Percentiles rank a stretch among this genome's conserved stretches.
phyloP scores from a whole-genome alignment of 805 yeast species.

The Millerago galiae region DNA sequence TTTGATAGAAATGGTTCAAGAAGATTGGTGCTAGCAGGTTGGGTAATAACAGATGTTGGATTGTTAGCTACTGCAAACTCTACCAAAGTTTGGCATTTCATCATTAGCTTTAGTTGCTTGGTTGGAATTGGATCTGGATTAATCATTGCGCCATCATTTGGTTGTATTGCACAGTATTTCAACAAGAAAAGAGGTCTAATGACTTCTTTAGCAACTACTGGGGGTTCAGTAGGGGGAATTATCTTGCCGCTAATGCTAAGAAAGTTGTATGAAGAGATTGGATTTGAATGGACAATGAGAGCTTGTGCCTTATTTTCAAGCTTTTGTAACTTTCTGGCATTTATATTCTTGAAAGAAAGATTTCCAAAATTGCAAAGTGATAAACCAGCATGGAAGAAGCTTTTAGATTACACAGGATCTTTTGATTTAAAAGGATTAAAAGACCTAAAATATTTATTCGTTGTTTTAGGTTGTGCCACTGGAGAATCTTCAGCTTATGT shows the following conservation, averaged over 20 bases:
- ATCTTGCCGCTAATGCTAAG: slow-evolving; percentile 48
- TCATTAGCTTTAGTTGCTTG: slow-evolving; percentile 46
- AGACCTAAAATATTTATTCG: slow-evolving; percentile 37
- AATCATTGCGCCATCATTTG: slow-evolving; percentile 49
- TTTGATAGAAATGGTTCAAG: slow-evolving; percentile 50
- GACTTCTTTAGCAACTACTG: slow-evolving; percentile 39
- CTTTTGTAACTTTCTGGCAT: slow-evolving; percentile 29
- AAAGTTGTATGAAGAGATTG: slow-evolving; percentile 36
- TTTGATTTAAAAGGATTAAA: slow-evolving; percentile 32
- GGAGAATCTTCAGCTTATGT: slow-evolving; percentile 40
- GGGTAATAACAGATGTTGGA: slow-evolving; percentile 38
- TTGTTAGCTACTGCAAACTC: slow-evolving; percentile 46
- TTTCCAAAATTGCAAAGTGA: slow-evolving; percentile 24
- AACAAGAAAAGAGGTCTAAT: slow-evolving; percentile 50
- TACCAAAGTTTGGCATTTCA: slow-evolving; percentile 51
- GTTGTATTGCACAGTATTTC: slow-evolving; percentile 63
- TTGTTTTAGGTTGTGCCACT: slow-evolving; percentile 37
- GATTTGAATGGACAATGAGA: slow-evolving; percentile 54
- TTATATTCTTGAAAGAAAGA: slow-evolving; percentile 35
- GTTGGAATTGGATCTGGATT: slow-evolving; percentile 55
- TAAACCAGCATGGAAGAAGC: slow-evolving; percentile 24
- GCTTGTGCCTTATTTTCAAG: slow-evolving; percentile 40
- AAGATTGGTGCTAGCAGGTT: slow-evolving; percentile 35
- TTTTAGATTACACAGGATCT: slow-evolving; percentile 21
- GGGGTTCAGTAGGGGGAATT: slow-evolving; percentile 51